Percentiles rank a stretch among this genome's conserved stretches.
phyloP scores from a whole-genome alignment of 352 stramenopile genomes.

The Globisporangium megalacanthum region DNA sequence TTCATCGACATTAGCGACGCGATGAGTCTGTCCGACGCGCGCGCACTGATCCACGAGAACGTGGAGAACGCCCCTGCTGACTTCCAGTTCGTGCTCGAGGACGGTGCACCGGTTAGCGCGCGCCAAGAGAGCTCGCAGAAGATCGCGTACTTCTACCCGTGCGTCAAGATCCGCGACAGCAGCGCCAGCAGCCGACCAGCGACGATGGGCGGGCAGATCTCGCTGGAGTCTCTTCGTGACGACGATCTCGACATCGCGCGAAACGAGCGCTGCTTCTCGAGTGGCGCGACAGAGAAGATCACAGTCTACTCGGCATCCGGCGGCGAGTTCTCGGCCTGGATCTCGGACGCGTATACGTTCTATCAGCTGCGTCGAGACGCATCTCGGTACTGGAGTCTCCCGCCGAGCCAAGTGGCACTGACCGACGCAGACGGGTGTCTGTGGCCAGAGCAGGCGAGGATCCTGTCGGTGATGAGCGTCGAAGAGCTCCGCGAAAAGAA shows the following conservation, averaged over 20 bases:
- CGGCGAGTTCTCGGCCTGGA: constrained; percentile 61
- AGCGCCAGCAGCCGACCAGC: constrained; percentile 5
- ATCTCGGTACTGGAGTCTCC: constrained; percentile 65
- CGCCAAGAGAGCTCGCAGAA: constrained; percentile 55
- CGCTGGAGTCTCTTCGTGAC: constrained; percentile 3
- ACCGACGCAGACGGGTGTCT: constrained; percentile 58
- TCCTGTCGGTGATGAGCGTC: constrained; percentile 53
- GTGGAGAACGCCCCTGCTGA: constrained; percentile 56
- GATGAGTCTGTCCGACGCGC: constrained; percentile 59
- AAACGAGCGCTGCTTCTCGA: neutral
- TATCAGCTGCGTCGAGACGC: constrained; percentile 64
- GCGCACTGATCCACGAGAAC: constrained; percentile 57
- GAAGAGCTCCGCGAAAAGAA: constrained; percentile 40
- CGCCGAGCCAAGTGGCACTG: constrained; percentile 33
- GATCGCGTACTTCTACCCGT: constrained; percentile 58
- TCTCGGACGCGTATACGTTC: constrained; percentile 72
- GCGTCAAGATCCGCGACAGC: constrained; percentile 62
- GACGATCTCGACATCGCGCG: neutral
- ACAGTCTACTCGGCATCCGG: constrained; percentile 40
- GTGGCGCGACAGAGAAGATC: constrained; percentile 35
- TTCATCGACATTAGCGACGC: constrained; percentile 68
- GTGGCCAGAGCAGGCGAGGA: constrained; percentile 73
- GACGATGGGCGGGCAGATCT: constrained; percentile 2
- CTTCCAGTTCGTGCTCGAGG: constrained; percentile 73
- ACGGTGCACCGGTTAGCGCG: constrained; percentile 49